Base-by-base conservation (phyloP, 805 yeast species). In the Candida insectalens region DNA sequence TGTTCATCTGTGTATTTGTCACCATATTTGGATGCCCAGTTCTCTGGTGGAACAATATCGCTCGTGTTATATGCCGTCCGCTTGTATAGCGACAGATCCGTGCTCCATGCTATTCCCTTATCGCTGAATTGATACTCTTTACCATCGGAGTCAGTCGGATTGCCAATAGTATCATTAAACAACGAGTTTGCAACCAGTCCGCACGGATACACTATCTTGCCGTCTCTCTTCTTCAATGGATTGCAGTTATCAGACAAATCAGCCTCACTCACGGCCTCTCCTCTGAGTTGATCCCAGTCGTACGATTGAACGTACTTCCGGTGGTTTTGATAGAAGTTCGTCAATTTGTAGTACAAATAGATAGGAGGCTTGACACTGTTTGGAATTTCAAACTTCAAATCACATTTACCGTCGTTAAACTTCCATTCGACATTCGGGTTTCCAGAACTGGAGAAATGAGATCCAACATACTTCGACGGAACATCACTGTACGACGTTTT, bases 321-420 rank as follows among this genome's bases (percentile, higher is more conserved):
- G 60, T 92, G 98, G 55, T 92, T 92, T 56, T 92, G 97, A 56
- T 69, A 87, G 57, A 89, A 92, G 53, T 85, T 85, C 23, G 96
- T 87, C 48, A 92, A 63, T 44, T 77, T 76, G 61, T 92, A 92
- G 60, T 84, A 92, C 42, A 85, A 50, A 53, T 67, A 87, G 6
- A 87, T 51, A 3, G 94, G 84, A 2, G 78, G 71, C 27, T 74
- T 66, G 53, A 92, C 66, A 36, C 76, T 77, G 29, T 64, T 63
- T 10, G 95, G 94, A 19, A 85, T 54, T 27, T 72, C 71, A 59
- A 92, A 89, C 47, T 75, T 72, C 25, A 92, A 46, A 19, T 67
- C 61, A 57, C 98, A 89, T 33, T 51, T 57, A 5, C 50, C 50
- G 27, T 62, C 66, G 15, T 60, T 57, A 13, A 71, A 55, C 47